Base-by-base conservation (phyloP, 345 rosid genomes). In the Arabis alpina region DNA sequence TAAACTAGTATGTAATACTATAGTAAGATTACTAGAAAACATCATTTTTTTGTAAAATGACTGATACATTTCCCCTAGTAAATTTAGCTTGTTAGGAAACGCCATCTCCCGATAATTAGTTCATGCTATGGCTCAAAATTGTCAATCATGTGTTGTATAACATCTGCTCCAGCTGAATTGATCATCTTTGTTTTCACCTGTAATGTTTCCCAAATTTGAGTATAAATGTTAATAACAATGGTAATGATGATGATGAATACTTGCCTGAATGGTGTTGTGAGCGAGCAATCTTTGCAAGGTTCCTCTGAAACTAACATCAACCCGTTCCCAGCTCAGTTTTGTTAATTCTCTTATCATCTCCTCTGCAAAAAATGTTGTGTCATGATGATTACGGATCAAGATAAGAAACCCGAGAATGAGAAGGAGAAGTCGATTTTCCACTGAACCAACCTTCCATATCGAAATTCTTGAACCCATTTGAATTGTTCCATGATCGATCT, bases 191-290 rank as follows among this genome's bases (percentile, higher is more conserved):
- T 71, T 71, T 83, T 87, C 60, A 88, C 97, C 95, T 93, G 93
- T 36, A 70, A 43, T 50, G 16, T 50, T 57, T 66, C 12, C 25
- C 64, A 55, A 14, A 14, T 63, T 44, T 56, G 36, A 41, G 61
- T 15, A 28, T 34, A 14, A 62, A 63, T 11, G 8, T 30, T 39
- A 51, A 68, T 62, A 42, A 13, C 10, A 36, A 24, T 4, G 24
- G 11, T 64, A 45, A 23, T 6, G 54, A 34, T 41, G 43, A 56
- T 16, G 69, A 44, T 6, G 57, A 14, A 45, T 30, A 72, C 85
- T 84, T 66, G 79, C 98, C 97, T 84, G 93, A 76, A 93, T 93
- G 58, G 96, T 85, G 68, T 7, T 82, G 76, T 90, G 97, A 28
- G 97, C 97, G 6, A 87, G 50, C 57, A 82, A 64, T 79, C 86